Evolutionary conservation across 345 rosid species (phyloP).

Genomic region (Populus davidiana): DNA sequence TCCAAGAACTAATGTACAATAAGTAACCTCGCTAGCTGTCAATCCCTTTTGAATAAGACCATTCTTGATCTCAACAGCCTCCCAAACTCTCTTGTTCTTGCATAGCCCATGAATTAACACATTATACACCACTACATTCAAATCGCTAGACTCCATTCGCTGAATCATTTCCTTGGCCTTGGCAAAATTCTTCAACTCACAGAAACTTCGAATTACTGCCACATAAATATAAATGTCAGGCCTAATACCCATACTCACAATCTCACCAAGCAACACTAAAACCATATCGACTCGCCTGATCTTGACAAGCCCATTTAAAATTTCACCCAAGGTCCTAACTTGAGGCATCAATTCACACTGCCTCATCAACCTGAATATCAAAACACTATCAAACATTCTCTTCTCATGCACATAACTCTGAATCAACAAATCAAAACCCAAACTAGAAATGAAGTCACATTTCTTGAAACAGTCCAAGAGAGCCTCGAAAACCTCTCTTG

Average conservation of each 20-base stretch:
- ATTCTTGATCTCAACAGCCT: constrained; percentile 68
- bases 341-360: constrained; percentile 53
- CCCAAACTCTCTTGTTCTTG: constrained; percentile 55
- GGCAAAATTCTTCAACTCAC: constrained; percentile 61
- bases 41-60: constrained; percentile 39
- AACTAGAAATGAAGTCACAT: constrained; percentile 48
- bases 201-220: constrained; percentile 62
- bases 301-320: constrained; percentile 61
- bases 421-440: constrained; percentile 81
- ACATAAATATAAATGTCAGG: constrained; percentile 61
- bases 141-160: constrained; percentile 49
- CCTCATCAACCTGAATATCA: constrained; percentile 58
- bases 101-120: constrained; percentile 82
- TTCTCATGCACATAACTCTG: constrained; percentile 61
- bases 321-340: constrained; percentile 63
- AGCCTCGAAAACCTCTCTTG: constrained; percentile 52
- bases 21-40: constrained; percentile 63
- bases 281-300: constrained; percentile 51
- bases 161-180: constrained; percentile 59
- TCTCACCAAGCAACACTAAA: constrained; percentile 59
- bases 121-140: constrained; percentile 64
- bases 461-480: constrained; percentile 44
- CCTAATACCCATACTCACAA: constrained; percentile 38
- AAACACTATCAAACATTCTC: constrained; percentile 51
- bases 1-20: constrained; percentile 68